A percentile compares a stretch with the other conserved stretches of the same genome.
phyloP scores from a whole-genome alignment of 2,329 filamentous ascomycete species.

The Colletotrichum tropicale region DNA sequence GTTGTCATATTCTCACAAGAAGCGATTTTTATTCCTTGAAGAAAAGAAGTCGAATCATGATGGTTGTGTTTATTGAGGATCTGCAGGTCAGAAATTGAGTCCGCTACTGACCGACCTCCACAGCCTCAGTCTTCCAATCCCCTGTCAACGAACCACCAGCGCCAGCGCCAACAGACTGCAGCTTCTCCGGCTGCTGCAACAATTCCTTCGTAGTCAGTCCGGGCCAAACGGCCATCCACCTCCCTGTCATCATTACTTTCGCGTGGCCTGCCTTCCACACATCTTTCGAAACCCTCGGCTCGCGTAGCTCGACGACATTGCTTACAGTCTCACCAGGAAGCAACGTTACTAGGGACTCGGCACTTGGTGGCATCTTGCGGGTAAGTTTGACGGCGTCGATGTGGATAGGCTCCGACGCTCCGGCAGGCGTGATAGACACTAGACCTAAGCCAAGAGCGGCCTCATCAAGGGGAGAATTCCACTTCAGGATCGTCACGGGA shows the following conservation, averaged over 20 bases:
- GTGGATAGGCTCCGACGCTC: slow-evolving; percentile 34
- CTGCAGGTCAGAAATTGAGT: fast-evolving
- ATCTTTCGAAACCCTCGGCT: slow-evolving; percentile 35
- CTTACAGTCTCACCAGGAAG: slow-evolving; percentile 36
- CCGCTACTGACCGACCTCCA: background rate
- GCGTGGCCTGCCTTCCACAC: slow-evolving; percentile 33
- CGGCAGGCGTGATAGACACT: slow-evolving; percentile 39
- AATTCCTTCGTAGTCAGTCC: background rate
- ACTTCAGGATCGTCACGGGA: slow-evolving; percentile 44
- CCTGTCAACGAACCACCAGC: background rate
- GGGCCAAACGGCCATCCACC: slow-evolving; percentile 41
- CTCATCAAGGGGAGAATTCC: slow-evolving; percentile 47
- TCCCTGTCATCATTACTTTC: slow-evolving; percentile 37
- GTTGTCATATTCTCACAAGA: too few species aligned
- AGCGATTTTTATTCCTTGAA: too few species aligned
- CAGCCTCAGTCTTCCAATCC: background rate
- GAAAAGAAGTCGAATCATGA: too few species aligned
- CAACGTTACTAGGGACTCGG: slow-evolving; percentile 43
- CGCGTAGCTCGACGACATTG: slow-evolving; percentile 39
- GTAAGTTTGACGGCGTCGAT: slow-evolving; percentile 40
- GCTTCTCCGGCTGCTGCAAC: background rate
- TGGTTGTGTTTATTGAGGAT: background rate
- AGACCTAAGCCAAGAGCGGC: slow-evolving; percentile 44
- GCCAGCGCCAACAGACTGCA: slow-evolving; percentile 5
- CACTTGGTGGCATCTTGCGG: slow-evolving; percentile 43